phyloP scores from a whole-genome alignment of 2,329 filamentous ascomycete species.

The Dactylellina drechsleri region DNA sequence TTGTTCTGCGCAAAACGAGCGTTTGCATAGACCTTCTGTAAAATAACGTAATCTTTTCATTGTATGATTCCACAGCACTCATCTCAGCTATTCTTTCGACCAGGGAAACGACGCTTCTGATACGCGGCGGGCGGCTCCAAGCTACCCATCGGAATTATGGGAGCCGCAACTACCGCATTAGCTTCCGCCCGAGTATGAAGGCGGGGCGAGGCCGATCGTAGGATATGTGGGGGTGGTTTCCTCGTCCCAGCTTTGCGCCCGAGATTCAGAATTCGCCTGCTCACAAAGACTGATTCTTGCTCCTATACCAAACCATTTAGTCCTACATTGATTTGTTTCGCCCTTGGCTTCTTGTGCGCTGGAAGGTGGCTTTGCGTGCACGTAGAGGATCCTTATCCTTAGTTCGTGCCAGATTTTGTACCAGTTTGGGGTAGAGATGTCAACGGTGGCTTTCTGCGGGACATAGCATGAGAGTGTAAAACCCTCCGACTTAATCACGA shows the following conservation, averaged over 20 bases:
- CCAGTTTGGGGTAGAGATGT: conserved; percentile 6
- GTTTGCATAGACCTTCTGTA: no score
- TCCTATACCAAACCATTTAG: conserved; percentile 1
- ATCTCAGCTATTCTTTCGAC: no score
- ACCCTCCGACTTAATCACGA: neutral
- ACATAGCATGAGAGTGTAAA: neutral
- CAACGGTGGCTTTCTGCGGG: neutral
- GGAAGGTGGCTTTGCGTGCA: neutral
- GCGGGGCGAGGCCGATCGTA: conserved; percentile 6
- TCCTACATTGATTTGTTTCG: neutral
- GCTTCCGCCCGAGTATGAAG: no score
- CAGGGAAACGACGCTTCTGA: no score
- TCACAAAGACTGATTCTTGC: conserved; percentile 8
- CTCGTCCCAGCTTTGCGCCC: conserved; percentile 22
- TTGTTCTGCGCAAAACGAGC: no score
- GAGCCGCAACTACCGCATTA: no score
- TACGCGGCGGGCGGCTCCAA: no score
- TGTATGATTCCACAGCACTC: no score
- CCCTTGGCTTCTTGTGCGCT: neutral
- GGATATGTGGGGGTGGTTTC: conserved; percentile 9
- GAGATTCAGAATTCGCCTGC: neutral
- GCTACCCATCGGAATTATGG: no score
- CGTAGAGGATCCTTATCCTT: conserved; percentile 12
- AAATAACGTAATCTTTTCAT: no score
- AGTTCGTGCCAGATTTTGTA: conserved; percentile 22